A percentile compares a stretch with the other conserved stretches of the same genome.
Conservation (phyloP, 2,329 filamentous ascomycete genomes). For the Aspergillus sp. region DNA sequence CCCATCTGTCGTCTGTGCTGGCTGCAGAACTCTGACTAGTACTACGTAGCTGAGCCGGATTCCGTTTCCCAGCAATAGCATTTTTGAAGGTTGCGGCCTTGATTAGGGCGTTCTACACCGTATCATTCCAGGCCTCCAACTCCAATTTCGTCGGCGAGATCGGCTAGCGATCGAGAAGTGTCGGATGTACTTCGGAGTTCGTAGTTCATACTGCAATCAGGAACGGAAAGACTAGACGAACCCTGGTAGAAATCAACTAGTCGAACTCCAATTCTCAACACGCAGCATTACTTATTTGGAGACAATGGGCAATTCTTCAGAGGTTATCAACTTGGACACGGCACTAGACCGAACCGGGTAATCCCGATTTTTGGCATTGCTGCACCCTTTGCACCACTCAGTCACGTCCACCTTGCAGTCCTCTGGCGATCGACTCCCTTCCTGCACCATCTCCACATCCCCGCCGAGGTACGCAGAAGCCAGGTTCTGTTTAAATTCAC, state of each 20-base stretch:
- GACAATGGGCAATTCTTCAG: neutral
- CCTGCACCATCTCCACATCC: neutral
- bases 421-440: neutral
- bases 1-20: neutral
- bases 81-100: neutral
- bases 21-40: neutral
- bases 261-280: neutral
- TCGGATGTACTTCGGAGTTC: neutral
- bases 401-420: neutral
- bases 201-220: neutral
- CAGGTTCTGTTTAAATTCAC: neutral
- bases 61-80: neutral
- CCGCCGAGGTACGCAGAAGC: neutral
- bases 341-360: neutral
- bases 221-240: neutral
- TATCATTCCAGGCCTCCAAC: neutral
- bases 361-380: neutral
- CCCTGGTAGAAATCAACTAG: too few species aligned
- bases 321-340: neutral
- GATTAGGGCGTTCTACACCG: neutral
- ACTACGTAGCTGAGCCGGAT: neutral
- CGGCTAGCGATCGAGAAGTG: neutral
- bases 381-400: neutral
- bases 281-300: neutral
- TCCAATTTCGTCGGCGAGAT: neutral